Conservation (phyloP, 148 eudicot genomes). For the Cornus kousa region DNA sequence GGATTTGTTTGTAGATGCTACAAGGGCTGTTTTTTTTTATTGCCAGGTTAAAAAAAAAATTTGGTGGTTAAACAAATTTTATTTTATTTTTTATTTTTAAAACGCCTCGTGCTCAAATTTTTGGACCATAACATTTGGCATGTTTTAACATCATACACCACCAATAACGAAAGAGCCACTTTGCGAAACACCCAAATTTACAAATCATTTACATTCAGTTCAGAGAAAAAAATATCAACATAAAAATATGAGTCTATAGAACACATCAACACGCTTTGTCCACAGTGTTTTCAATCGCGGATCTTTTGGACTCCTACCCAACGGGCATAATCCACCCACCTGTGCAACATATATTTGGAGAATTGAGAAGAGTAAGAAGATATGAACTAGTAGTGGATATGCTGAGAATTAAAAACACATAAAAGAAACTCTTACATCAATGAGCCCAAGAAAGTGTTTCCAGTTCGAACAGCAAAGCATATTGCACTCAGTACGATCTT, state of each 20-base stretch:
- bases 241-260: not conserved
- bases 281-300: conserved; percentile 28
- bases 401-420: not conserved
- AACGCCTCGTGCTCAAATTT: too few species aligned
- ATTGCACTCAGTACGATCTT: conserved; percentile 66
- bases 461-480: conserved; percentile 86
- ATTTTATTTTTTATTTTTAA: too few species aligned
- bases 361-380: not conserved
- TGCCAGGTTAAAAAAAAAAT: too few species aligned
- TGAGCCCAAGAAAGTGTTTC: conserved; percentile 88
- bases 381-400: not conserved
- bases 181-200: not conserved
- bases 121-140: too few species aligned
- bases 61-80: too few species aligned
- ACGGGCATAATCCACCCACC: conserved; percentile 98
- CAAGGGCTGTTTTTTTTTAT: too few species aligned
- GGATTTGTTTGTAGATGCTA: too few species aligned
- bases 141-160: too few species aligned
- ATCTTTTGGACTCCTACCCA: conserved; percentile 74
- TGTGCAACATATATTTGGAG: conserved; percentile 13
- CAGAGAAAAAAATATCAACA: not conserved
- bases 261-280: not conserved
- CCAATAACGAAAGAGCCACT: not conserved
- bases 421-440: conserved; percentile 49
- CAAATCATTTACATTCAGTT: not conserved